Base-by-base conservation (phyloP, 345 rosid genomes). In the Boechera retrofracta region DNA sequence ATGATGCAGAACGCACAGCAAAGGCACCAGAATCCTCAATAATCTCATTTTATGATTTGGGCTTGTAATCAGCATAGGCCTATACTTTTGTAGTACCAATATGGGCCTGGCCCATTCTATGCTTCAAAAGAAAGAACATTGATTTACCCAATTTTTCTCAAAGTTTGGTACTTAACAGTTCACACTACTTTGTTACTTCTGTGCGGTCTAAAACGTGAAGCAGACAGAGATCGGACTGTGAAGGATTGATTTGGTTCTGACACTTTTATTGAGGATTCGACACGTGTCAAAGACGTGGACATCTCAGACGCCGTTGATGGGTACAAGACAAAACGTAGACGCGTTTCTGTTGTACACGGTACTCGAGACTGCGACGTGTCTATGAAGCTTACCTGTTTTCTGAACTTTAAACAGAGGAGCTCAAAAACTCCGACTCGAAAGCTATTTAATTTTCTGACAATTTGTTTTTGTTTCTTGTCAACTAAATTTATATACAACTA, bases 11-110 rank as follows among this genome's bases (percentile, higher is more conserved):
- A 88, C 71, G 45, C 84, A 12, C 82, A 84, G 47, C 97, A 92
- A 82, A 86, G 96, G 67, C 97, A 87, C 74, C 97, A 84, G 72
- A 89, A 85, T 81, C 97, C 86, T 68, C 97, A 89, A 86, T 92
- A 76, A 7, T 2, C 7, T 2, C 3, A 1, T 21, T 41, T 4
- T 29, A 65, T 71, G 36, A 47, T 4, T 65, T 58, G 52, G 47
- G 24, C 63, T 57, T 31, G 1, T 66, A 10, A 18, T 52, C 36
- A 48, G 72, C 64, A 55, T 6, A 48, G 59, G n/a, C 61, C 33
- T 13, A 15, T 41, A 2, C n/a, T 4, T 45, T 11, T 26, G 72
- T 3, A 6, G 35, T 11, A 24, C 8, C 11, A 9, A 6, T 24
- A 29, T 48, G 61, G 33, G 21, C 29, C 18, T 6, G 26, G 33